Conservation (phyloP, 208 protist species). For the Lotmaria passim region DNA sequence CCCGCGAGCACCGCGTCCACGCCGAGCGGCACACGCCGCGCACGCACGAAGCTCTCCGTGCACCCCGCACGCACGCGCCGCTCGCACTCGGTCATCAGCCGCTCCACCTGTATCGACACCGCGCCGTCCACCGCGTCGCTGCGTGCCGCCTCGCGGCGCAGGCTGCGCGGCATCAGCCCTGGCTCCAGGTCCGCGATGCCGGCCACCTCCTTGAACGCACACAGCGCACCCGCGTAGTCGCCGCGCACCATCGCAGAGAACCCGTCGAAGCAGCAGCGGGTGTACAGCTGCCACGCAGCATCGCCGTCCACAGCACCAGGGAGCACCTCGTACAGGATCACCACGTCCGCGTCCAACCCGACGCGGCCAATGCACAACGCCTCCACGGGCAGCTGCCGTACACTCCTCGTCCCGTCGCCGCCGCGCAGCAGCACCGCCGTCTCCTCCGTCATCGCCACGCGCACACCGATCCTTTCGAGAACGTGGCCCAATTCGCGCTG, state of each 20-base stretch:
- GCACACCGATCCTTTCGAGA: constrained; percentile 28
- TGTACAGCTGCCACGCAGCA: constrained; percentile 37
- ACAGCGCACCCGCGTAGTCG: constrained; percentile 47
- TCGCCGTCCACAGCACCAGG: constrained; percentile 23
- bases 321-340: constrained; percentile 43
- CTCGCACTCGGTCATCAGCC: constrained; percentile 29
- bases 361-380: constrained; percentile 21
- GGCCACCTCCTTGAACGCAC: constrained; percentile 27
- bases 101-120: constrained; percentile 24
- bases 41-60: neutral
- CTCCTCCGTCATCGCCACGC: constrained; percentile 44
- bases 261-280: constrained; percentile 31
- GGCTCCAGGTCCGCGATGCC: constrained; percentile 30
- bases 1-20: constrained; percentile 14
- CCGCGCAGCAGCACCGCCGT: constrained; percentile 44
- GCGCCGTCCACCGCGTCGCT: constrained; percentile 18
- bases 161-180: constrained; percentile 17
- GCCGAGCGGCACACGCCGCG: constrained; percentile 10
- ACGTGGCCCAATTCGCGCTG: constrained; percentile 30
- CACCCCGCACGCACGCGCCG: constrained; percentile 10
- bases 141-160: constrained; percentile 25
- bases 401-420: neutral
- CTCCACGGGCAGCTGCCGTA: constrained; percentile 40
- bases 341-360: constrained; percentile 20
- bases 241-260: constrained; percentile 48